These are phyloP conservation scores for Avena eriantha DNA, from an alignment of 176 grass and related monocot species.

Conservation along the genomic window DNA sequence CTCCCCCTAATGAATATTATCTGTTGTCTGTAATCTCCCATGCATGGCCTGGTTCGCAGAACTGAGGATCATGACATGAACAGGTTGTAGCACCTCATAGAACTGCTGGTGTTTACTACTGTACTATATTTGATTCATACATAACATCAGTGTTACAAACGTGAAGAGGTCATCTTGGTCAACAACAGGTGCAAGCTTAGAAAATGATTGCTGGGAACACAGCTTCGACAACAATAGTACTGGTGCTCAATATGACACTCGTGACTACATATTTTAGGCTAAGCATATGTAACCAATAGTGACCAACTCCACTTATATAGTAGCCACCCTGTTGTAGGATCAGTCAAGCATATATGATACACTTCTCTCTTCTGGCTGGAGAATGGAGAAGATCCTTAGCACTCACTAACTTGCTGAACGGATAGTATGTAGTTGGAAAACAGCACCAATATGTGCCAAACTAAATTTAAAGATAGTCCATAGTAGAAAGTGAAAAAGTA, in stretches of 20 bases:
- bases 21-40: not conserved
- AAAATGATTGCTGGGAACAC: constrained; percentile 19
- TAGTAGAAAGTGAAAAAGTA: not conserved
- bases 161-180: not conserved
- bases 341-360: not conserved
- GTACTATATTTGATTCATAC: not conserved
- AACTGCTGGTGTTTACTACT: not conserved
- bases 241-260: not conserved
- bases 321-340: constrained; percentile 2
- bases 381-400: not conserved
- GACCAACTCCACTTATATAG: too few species aligned
- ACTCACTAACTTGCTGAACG: not conserved
- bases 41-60: not conserved
- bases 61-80: constrained; percentile 29
- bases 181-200: not conserved
- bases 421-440: not conserved
- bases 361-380: not conserved
- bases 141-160: not conserved
- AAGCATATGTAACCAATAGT: not conserved
- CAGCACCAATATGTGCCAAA: not conserved
- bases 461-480: not conserved
- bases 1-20: not conserved
- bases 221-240: not conserved
- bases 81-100: constrained; percentile 16
- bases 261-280: not conserved